These are phyloP conservation scores for Prunus kanzakura DNA, from an alignment of 306 rosid species.

Conservation along the genomic window DNA sequence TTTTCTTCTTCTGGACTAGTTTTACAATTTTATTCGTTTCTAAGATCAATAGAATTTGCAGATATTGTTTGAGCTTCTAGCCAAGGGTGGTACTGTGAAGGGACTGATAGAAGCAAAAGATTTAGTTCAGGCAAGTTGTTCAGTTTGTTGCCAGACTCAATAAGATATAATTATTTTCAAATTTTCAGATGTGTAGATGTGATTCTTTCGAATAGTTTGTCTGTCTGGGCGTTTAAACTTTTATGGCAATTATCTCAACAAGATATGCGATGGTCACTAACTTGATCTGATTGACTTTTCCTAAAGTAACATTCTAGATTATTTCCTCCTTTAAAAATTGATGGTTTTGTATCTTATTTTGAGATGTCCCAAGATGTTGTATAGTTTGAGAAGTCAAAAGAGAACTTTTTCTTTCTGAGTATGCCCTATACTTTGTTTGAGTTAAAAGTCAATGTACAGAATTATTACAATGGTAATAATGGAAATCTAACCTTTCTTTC, in stretches of 20 bases:
- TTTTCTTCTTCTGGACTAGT: not conserved
- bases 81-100: slow-evolving; percentile 88
- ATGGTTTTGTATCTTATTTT: not conserved
- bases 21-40: slow-evolving; percentile 11
- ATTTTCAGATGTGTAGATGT: not conserved
- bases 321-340: not conserved
- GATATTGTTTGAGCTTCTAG: slow-evolving; percentile 85
- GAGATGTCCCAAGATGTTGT: not conserved
- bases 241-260: not conserved
- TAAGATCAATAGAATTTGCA: slow-evolving; percentile 32
- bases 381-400: not conserved
- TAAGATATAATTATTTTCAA: not conserved
- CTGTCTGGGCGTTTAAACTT: not conserved
- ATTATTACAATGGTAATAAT: not conserved
- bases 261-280: not conserved
- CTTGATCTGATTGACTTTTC: not conserved
- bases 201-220: not conserved
- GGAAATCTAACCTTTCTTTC: not conserved
- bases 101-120: slow-evolving; percentile 73
- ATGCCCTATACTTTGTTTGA: not conserved
- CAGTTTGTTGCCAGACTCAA: not conserved
- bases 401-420: not conserved
- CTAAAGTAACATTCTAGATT: not conserved
- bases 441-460: not conserved
- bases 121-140: slow-evolving; percentile 79